phyloP scores from a whole-genome alignment of 2,329 filamentous ascomycete species.

The Aspergillus clavatus region DNA sequence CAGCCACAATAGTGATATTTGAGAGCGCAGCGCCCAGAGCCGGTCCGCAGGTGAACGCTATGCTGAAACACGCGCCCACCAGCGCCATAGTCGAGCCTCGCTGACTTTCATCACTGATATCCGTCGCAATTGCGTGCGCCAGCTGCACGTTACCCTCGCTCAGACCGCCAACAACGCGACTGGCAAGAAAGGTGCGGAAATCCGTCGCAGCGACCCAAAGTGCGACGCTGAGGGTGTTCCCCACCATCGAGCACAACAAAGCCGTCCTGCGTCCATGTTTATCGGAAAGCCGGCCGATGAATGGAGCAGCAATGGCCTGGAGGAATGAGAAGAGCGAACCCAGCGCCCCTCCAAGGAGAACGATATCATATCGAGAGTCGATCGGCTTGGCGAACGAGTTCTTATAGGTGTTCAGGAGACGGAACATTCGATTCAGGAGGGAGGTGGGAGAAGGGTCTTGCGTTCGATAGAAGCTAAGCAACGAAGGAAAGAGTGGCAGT shows the following conservation, averaged over 20 bases:
- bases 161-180: constrained; percentile 81
- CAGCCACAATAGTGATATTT: constrained; percentile 68
- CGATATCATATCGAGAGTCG: constrained; percentile 94
- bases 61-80: constrained; percentile 92
- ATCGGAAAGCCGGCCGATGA: constrained; percentile 87
- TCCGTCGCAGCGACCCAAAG: constrained; percentile 92
- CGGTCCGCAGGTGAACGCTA: constrained; percentile 95
- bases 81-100: constrained; percentile 92
- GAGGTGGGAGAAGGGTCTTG: constrained; percentile 62
- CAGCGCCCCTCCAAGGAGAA: constrained; percentile 85
- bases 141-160: constrained; percentile 97
- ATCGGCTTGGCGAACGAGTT: constrained; percentile 86
- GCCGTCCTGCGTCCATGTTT: constrained; percentile 80
- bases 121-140: constrained; percentile 91
- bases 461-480: constrained; percentile 93
- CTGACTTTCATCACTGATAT: constrained; percentile 81
- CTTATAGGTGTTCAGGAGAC: constrained; percentile 90
- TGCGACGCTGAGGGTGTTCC: constrained; percentile 88
- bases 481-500: constrained; percentile 87
- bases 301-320: constrained; percentile 84
- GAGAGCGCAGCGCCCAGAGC: constrained; percentile 84
- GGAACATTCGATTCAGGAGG: constrained; percentile 71
- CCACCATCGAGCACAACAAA: constrained; percentile 83
- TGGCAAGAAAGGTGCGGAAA: constrained; percentile 94
- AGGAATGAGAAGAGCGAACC: constrained; percentile 91